These are phyloP conservation scores for Trichoderma koningiopsis DNA, from an alignment of 2,329 filamentous ascomycete genomes.

Conservation along the genomic window DNA sequence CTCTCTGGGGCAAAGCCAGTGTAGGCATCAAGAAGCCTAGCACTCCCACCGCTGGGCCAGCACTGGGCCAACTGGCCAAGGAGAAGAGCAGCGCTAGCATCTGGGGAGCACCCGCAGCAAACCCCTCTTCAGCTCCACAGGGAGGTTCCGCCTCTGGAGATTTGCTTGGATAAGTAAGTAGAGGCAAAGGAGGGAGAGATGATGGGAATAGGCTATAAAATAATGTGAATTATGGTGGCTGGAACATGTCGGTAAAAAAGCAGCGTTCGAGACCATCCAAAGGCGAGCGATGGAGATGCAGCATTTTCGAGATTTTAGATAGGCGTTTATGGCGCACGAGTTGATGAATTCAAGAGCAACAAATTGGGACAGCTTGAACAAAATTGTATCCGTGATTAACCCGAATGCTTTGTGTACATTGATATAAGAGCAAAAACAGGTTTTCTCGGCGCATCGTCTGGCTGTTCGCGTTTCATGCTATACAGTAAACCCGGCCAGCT, in stretches of 20 bases:
- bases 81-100: constrained; percentile 94
- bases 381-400: not conserved
- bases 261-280: constrained; percentile 17
- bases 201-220: not conserved
- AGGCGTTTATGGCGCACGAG: constrained; percentile 21
- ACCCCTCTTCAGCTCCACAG: constrained; percentile 35
- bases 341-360: constrained; percentile 17
- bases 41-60: constrained; percentile 66
- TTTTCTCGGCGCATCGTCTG: not conserved
- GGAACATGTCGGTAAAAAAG: constrained; percentile 12
- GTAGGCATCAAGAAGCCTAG: constrained; percentile 73
- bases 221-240: constrained; percentile 15
- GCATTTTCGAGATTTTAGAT: constrained; percentile 36
- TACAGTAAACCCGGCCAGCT: not conserved
- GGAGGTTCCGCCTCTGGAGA: constrained; percentile 50
- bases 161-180: constrained; percentile 47
- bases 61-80: constrained; percentile 93
- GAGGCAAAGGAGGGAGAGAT: not conserved
- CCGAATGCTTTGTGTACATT: not conserved
- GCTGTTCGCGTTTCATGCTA: not conserved
- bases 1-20: constrained; percentile 77
- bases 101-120: constrained; percentile 74
- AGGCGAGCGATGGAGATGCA: constrained; percentile 26
- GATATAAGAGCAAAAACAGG: not conserved
- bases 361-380: not conserved